Conservation (phyloP, 2,329 filamentous ascomycete genomes). For the Neonectria faginata region DNA sequence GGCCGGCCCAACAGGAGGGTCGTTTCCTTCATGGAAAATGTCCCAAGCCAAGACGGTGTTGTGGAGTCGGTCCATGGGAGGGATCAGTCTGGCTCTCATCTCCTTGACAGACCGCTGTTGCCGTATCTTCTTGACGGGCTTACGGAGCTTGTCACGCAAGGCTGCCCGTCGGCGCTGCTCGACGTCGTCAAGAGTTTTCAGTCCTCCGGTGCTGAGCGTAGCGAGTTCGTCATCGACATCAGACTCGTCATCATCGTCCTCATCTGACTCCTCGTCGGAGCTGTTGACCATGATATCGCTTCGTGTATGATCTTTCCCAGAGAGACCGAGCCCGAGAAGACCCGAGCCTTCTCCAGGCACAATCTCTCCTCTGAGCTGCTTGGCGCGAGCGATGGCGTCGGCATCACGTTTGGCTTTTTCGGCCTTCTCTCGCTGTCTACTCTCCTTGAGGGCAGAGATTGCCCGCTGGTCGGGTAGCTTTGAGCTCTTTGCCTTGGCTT, state of each 20-base stretch:
- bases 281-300: slow-evolving; percentile 93
- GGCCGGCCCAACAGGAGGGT: slow-evolving; percentile 80
- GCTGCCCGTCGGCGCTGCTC: slow-evolving; percentile 59
- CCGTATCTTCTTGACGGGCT: slow-evolving; percentile 86
- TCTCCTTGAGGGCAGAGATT: slow-evolving; percentile 70
- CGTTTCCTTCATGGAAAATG: slow-evolving; percentile 89
- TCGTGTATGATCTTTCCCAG: slow-evolving; percentile 83
- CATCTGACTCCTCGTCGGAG: slow-evolving; percentile 79
- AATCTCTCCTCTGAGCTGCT: slow-evolving; percentile 55
- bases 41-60: slow-evolving; percentile 92
- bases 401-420: slow-evolving; percentile 79
- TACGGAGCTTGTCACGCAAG: slow-evolving; percentile 68
- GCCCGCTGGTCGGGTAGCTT: slow-evolving; percentile 52
- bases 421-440: slow-evolving; percentile 79
- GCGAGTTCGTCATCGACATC: slow-evolving; percentile 64
- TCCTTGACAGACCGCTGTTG: slow-evolving; percentile 87
- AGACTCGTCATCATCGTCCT: slow-evolving; percentile 69
- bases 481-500: slow-evolving; percentile 43
- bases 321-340: slow-evolving; percentile 75
- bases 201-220: slow-evolving; percentile 60
- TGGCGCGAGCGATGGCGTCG: slow-evolving; percentile 76
- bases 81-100: slow-evolving; percentile 91
- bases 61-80: slow-evolving; percentile 87
- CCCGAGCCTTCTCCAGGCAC: slow-evolving; percentile 80
- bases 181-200: slow-evolving; percentile 62